Percentiles rank a stretch among this genome's conserved stretches.
phyloP scores from a whole-genome alignment of 352 stramenopile genomes.

The Pythium biforme region DNA sequence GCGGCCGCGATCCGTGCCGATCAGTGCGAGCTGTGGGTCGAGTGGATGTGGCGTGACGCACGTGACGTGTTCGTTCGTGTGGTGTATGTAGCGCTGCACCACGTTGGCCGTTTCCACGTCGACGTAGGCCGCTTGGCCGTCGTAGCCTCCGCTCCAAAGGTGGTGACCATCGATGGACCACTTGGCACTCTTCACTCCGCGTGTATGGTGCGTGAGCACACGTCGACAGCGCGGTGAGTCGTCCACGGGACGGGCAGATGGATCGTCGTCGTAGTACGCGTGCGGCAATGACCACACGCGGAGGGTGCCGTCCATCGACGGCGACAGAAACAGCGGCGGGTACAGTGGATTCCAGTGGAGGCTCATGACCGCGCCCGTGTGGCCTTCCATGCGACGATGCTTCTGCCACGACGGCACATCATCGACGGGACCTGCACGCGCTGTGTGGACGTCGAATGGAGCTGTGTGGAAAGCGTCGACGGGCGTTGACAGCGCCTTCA shows the following conservation, averaged over 20 bases:
- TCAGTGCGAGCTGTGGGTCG: slow-evolving; percentile 7
- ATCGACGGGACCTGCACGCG: background rate
- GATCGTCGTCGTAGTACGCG: slow-evolving; percentile 1
- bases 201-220: slow-evolving; percentile 29
- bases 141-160: slow-evolving; percentile 48
- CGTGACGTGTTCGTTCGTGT: slow-evolving; percentile 7
- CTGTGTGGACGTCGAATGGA: background rate
- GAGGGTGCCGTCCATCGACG: slow-evolving; percentile 58
- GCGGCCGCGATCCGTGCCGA: slow-evolving; percentile 11
- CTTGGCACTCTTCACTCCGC: slow-evolving; percentile 50
- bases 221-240: slow-evolving; percentile 11
- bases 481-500: background rate
- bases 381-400: slow-evolving; percentile 24
- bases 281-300: slow-evolving; percentile 40
- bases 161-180: slow-evolving; percentile 49
- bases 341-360: slow-evolving; percentile 46
- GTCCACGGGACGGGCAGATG: background rate
- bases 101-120: slow-evolving; percentile 12
- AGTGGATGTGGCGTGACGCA: background rate
- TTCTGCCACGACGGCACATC: background rate
- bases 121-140: slow-evolving; percentile 21
- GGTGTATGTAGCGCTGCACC: slow-evolving; percentile 3
- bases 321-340: slow-evolving; percentile 43
- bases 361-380: slow-evolving; percentile 32
- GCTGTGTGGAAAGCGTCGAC: background rate